Evolutionary conservation across 208 protist species (phyloP).

Genomic region (Endotrypanum monterogeii): DNA sequence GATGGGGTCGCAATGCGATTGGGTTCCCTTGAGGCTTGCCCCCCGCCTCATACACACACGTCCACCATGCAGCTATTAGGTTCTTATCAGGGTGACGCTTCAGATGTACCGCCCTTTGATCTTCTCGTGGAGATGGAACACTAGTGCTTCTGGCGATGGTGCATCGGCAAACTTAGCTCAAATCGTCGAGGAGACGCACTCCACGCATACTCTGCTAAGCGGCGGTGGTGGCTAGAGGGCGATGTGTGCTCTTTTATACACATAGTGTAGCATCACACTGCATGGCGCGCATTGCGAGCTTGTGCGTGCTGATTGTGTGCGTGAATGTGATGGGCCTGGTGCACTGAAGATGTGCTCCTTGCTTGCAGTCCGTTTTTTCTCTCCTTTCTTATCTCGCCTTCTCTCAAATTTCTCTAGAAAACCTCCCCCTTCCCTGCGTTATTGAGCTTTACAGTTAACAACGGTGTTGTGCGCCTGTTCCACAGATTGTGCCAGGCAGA

Average conservation of each 20-base stretch:
- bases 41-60: too few relatives aligned
- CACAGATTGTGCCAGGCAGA: neutral
- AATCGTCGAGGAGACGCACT: neutral
- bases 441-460: neutral
- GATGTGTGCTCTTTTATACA: constrained; percentile 2
- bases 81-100: neutral
- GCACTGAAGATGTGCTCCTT: constrained; percentile 3
- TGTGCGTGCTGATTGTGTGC: neutral
- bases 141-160: neutral
- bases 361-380: neutral
- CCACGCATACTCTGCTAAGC: neutral
- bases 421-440: neutral
- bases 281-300: neutral
- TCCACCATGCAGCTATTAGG: neutral
- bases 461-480: neutral
- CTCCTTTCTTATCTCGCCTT: neutral
- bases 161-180: neutral
- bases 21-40: neutral
- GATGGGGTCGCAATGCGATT: neutral
- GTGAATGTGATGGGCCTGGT: neutral
- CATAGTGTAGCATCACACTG: neutral
- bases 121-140: neutral
- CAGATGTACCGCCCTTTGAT: neutral
- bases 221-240: neutral
- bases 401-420: neutral